Evolutionary conservation across 2,329 filamentous ascomycete species (phyloP).

Genomic region (Aspergillus sp.): DNA sequence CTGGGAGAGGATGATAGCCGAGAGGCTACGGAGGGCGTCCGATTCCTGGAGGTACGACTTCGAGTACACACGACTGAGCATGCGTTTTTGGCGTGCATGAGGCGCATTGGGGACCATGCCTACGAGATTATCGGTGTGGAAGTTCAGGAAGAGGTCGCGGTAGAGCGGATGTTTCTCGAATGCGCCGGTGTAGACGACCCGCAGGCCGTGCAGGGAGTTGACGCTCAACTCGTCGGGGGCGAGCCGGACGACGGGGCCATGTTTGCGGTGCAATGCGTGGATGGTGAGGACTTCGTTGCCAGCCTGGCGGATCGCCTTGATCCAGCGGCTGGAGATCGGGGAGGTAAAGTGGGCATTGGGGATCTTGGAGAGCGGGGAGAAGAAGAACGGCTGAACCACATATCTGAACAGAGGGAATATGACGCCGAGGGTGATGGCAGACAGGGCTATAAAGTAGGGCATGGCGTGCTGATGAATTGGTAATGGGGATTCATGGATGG

Average conservation of each 20-base stretch:
- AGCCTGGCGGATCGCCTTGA: slow-evolving; percentile 56
- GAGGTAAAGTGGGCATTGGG: slow-evolving; percentile 65
- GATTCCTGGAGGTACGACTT: slow-evolving; percentile 68
- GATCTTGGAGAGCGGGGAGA: slow-evolving; percentile 61
- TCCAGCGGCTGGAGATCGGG: slow-evolving; percentile 62
- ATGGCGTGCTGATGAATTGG: background rate
- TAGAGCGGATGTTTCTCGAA: slow-evolving; percentile 71
- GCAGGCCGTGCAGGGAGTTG: slow-evolving; percentile 57
- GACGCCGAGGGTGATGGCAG: background rate
- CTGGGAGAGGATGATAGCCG: slow-evolving; percentile 54
- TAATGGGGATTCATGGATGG: background rate
- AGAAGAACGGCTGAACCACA: slow-evolving; percentile 32
- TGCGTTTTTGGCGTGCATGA: slow-evolving; percentile 68
- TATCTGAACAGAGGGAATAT: slow-evolving; percentile 21
- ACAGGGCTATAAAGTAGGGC: background rate
- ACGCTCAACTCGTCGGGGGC: slow-evolving; percentile 65
- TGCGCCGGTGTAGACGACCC: slow-evolving; percentile 65
- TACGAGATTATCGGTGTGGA: slow-evolving; percentile 64
- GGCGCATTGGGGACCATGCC: slow-evolving; percentile 57
- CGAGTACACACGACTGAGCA: slow-evolving; percentile 73
- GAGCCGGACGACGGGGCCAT: slow-evolving; percentile 61
- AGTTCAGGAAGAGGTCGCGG: slow-evolving; percentile 63
- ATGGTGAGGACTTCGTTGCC: slow-evolving; percentile 60
- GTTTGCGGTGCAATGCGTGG: slow-evolving; percentile 52
- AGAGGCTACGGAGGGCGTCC: slow-evolving; percentile 53